Conservation (phyloP, 129 eudicot species). For the Sambucus nigra region DNA sequence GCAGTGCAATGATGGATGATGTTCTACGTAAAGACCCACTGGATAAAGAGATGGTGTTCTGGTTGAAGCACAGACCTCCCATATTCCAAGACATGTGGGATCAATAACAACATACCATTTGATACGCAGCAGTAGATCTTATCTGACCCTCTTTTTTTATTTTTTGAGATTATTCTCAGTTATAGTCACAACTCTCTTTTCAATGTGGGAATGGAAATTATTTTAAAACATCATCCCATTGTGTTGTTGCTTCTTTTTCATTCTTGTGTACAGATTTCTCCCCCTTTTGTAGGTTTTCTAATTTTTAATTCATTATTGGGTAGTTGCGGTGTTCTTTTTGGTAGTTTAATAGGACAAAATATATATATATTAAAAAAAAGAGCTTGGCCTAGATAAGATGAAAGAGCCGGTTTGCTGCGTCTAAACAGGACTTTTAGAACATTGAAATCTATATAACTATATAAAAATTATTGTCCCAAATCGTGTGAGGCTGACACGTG, state of each 20-base stretch:
- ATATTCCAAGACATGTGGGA: constrained; percentile 88
- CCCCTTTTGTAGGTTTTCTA: constrained; percentile 33
- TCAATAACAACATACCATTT: constrained; percentile 20
- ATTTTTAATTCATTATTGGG: constrained; percentile 49
- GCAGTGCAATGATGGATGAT: constrained; percentile 91
- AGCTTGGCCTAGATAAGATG: too few species aligned
- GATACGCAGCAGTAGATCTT: neutral
- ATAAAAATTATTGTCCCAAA: too few species aligned
- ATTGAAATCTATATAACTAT: too few species aligned
- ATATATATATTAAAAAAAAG: too few species aligned
- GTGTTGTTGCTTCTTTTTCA: constrained; percentile 24
- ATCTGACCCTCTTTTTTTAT: neutral
- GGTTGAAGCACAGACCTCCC: constrained; percentile 85
- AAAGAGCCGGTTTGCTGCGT: too few species aligned
- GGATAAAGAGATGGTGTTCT: constrained; percentile 70
- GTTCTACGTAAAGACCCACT: constrained; percentile 47
- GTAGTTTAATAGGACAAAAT: constrained; percentile 12
- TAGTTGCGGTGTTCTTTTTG: constrained; percentile 19
- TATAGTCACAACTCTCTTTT: constrained; percentile 9
- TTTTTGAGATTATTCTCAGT: neutral
- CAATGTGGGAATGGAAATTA: constrained; percentile 3
- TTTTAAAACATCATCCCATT: constrained; percentile 13
- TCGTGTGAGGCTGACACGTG: too few species aligned
- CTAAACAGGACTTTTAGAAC: too few species aligned
- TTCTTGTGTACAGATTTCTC: constrained; percentile 78